Evolutionary conservation across 2,329 filamentous ascomycete genomes (phyloP).

Genomic region (Elsinoe arachidis): DNA sequence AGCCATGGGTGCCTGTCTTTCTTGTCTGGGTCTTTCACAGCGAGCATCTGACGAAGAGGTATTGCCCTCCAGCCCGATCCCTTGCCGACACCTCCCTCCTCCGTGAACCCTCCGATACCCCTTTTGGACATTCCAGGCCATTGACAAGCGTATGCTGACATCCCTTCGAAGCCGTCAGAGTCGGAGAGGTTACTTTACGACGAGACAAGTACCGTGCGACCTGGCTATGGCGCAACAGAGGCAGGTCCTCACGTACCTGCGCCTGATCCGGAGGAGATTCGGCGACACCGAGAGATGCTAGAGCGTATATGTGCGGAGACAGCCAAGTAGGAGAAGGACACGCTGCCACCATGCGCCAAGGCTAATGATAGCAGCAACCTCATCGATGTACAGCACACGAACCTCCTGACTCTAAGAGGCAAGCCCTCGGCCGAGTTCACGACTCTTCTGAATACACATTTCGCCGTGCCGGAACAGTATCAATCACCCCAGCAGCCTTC

Average conservation of each 20-base stretch:
- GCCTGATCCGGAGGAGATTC: constrained; percentile 41
- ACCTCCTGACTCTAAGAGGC: constrained; percentile 29
- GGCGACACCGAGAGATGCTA: constrained; percentile 39
- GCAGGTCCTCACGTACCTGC: constrained; percentile 29
- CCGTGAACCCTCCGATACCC: constrained; percentile 19
- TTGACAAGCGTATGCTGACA: constrained; percentile 13
- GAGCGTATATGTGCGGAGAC: constrained; percentile 43
- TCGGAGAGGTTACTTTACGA: constrained; percentile 37
- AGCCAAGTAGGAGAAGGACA: constrained; percentile 33
- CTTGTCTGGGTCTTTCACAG: constrained; percentile 39
- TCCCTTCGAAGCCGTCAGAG: constrained; percentile 35
- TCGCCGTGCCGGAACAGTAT: constrained; percentile 17
- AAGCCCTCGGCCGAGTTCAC: constrained; percentile 33
- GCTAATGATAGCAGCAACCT: constrained; percentile 33
- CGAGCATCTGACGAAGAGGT: constrained; percentile 36
- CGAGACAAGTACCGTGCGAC: constrained; percentile 35
- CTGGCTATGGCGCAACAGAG: constrained; percentile 34
- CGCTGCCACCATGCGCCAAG: not conserved
- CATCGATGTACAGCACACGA: constrained; percentile 40
- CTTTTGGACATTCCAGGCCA: constrained; percentile 7
- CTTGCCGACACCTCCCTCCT: constrained; percentile 9
- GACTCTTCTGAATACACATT: constrained; percentile 35
- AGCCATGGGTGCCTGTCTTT: constrained; percentile 42
- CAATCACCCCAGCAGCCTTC: not conserved
- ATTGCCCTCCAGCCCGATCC: constrained; percentile 20